Conservation (phyloP, 192 early-diverging fungal species). For the Backusella luteola region DNA sequence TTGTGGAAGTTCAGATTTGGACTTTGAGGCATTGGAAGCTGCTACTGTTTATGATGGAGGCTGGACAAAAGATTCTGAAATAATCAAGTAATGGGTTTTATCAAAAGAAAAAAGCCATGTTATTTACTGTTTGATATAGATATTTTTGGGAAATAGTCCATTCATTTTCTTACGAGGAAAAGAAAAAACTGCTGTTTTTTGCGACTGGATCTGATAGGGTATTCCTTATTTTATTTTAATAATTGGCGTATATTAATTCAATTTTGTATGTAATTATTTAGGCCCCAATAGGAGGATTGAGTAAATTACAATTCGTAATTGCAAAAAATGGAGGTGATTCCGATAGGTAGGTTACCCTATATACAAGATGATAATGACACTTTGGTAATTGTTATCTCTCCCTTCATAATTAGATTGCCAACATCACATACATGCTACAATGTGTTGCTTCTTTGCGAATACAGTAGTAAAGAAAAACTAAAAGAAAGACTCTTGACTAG, state of each 20-base stretch:
- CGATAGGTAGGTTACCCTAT: constrained; percentile 42
- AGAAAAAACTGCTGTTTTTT: constrained; percentile 87
- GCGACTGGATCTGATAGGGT: constrained; percentile 90
- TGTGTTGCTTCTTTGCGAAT: constrained; percentile 83
- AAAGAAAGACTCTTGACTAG: constrained; percentile 74
- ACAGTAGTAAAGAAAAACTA: constrained; percentile 75
- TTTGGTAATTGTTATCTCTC: background rate
- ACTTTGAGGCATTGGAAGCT: constrained; percentile 77
- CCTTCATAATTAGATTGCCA: constrained; percentile 60
- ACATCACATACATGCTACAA: constrained; percentile 95
- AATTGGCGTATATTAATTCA: background rate
- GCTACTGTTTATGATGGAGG: constrained; percentile 87
- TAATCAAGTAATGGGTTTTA: constrained; percentile 51
- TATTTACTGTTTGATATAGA: constrained; percentile 22
- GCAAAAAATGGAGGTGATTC: constrained; percentile 84
- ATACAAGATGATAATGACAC: background rate
- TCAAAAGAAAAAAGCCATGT: background rate
- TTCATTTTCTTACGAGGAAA: constrained; percentile 76
- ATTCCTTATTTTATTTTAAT: background rate
- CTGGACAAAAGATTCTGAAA: constrained; percentile 57
- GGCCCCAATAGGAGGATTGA: constrained; percentile 78
- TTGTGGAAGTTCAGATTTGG: constrained; percentile 81
- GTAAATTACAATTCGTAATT: constrained; percentile 83
- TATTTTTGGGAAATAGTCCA: constrained; percentile 89
- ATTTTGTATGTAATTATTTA: background rate